Evolutionary conservation across 2,329 filamentous ascomycete species (phyloP), one percentile per base, ranked within the genome.

Genomic region (Trichophyton simii): DNA sequence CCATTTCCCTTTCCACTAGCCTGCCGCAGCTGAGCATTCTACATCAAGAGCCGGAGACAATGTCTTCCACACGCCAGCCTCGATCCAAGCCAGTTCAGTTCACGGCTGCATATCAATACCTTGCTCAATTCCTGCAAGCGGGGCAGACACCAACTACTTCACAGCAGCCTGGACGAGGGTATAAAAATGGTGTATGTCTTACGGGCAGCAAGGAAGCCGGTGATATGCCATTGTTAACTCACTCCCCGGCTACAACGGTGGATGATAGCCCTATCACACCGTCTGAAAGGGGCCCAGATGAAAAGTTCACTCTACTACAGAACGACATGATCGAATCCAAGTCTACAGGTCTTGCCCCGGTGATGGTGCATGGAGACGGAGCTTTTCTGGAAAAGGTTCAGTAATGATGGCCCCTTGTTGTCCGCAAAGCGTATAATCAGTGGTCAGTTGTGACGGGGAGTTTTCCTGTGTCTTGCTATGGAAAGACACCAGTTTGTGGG

Each of bases 51-150:
- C 55, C 55, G 18, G 15, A 52, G 31, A 55, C 20, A 42, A 61
- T 28, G 36, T 22, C 57, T 34, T 46, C 57, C n/a, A 36, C 48
- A 31, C 48, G 18, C 8, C 59, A 34, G 34, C 2, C 6, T 18
- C 52, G n/a, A 55, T 5, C 52, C 18, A 55, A 55, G 28, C 52
- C 52, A 18, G 31, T 63, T 22, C 59, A 63, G 34, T 61, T 55
- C 38, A 63, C 62, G 22, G 62, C 57, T 36, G 62, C 62, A n/a
- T 63, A 63, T 52, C 44, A 44, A 20, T 63, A 61, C 18, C 60
- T 63, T 20, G 9, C 58, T 6, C 62, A 61, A 34, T 63, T 63
- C 22, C 62, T 50, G 25, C 62, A 60, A 18, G 11, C 15, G 20
- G 28, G 11, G 9, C 48, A 48, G 18, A 25, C 48, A 7, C 28